Base-by-base conservation (phyloP, 2,329 filamentous ascomycete genomes). In the Phaeosphaeriaceae sp. region DNA sequence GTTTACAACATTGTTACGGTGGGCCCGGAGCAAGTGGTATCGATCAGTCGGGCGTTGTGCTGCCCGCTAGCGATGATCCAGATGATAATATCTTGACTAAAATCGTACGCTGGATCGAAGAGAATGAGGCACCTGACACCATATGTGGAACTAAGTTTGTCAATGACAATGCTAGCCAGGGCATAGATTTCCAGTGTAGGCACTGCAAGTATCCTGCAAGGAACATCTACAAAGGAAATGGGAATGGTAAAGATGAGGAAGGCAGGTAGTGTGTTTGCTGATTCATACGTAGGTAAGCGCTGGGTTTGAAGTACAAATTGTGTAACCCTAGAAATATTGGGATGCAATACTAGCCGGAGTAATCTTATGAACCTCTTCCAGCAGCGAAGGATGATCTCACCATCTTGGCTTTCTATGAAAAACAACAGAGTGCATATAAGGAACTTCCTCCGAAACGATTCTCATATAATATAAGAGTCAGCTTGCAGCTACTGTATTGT, bases 1-100 rank as follows among this genome's bases (percentile, higher is more conserved):
- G 80, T 6, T 77, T 81, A 74, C 68, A 61, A 3, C 80, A 82
- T 64, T 82, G 80, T 61, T 54, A 47, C 21, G 72, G 71, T 8
- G 80, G 80, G 3, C 65, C 59, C 0, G 78, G 79, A 0, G 78
- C 77, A 2, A 61, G 47, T 35, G 30, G 20, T 16, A 57, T 62
- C 38, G 59, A 59, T 13, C 30, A 33, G n/a, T 57, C n/a, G 64
- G 73, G 17, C 16, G 17, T 23, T 9, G 5, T 16, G 35, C 16
- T n/a, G 35, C 35, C 20, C 13, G 35, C 35, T 6, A 9, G 17
- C 17, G 6, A 20, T 38, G 35, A 49, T 16, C 42, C 52, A 2
- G 54, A 72, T 8, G 55, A 70, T 2, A 80, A 79, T 15, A 68
- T 78, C 0, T 37, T 66, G n/a, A 39, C 17, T 7, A 38, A 32